phyloP scores from a whole-genome alignment of 345 rosid species.

The Arabis hirsuta region DNA sequence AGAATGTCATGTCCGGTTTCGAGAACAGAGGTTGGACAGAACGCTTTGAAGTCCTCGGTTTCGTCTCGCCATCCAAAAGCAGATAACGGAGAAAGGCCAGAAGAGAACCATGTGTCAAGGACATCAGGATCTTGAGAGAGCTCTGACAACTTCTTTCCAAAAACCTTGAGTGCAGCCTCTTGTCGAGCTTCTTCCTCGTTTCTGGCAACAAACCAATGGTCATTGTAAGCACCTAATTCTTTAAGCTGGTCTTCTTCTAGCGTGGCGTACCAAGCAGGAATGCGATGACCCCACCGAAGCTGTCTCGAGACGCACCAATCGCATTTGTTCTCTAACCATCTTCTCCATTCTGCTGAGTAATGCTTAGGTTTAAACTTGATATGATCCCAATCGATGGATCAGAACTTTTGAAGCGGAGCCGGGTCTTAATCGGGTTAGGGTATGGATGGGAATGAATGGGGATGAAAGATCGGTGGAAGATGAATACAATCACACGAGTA shows the following conservation, averaged over 20 bases:
- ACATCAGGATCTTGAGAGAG: conserved; percentile 86
- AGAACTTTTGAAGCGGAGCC: too few relatives aligned
- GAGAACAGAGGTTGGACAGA: conserved; percentile 79
- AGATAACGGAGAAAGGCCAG: conserved; percentile 75
- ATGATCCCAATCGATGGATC: too few relatives aligned
- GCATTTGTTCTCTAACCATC: too few relatives aligned
- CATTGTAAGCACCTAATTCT: conserved; percentile 67
- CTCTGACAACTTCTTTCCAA: conserved; percentile 60
- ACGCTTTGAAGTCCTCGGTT: conserved; percentile 67
- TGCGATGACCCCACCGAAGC: too few relatives aligned
- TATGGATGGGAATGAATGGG: too few relatives aligned
- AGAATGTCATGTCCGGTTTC: conserved; percentile 48
- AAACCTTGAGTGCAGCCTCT: conserved; percentile 54
- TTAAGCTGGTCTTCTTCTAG: conserved; percentile 55
- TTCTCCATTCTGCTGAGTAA: too few relatives aligned
- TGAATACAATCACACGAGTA: too few relatives aligned
- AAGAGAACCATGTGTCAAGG: conserved; percentile 89
- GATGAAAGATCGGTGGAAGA: too few relatives aligned
- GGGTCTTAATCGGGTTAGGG: too few relatives aligned
- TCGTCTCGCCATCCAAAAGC: conserved; percentile 89
- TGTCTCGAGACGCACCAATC: too few relatives aligned
- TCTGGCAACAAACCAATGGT: conserved; percentile 79
- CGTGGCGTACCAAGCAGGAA: too few relatives aligned
- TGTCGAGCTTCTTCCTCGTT: conserved; percentile 60
- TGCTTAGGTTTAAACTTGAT: too few relatives aligned